phyloP scores from a whole-genome alignment of 2,329 filamentous ascomycete genomes.

The Talaromyces sp. region DNA sequence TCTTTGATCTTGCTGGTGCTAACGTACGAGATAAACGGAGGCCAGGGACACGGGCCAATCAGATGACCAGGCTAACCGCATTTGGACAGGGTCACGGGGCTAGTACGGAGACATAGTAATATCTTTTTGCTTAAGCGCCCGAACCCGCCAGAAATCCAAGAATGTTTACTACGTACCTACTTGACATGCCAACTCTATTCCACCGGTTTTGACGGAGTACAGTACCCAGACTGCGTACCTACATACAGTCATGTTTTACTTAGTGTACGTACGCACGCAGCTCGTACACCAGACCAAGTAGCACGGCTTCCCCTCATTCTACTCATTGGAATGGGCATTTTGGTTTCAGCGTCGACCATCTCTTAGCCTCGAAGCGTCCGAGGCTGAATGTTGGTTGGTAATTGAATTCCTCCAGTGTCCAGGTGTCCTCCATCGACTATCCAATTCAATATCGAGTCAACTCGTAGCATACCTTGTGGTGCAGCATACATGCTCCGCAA shows the following conservation, averaged over 20 bases:
- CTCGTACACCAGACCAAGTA: background rate
- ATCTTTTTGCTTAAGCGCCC: constrained; percentile 14
- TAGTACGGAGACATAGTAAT: background rate
- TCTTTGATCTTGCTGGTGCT: background rate
- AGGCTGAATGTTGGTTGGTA: background rate
- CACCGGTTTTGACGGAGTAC: background rate
- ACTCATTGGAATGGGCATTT: background rate
- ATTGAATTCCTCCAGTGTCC: background rate
- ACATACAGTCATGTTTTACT: no score
- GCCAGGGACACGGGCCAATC: background rate
- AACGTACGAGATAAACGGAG: background rate
- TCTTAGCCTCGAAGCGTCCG: background rate
- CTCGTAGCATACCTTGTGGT: no score
- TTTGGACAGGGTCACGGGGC: background rate
- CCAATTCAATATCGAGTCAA: background rate
- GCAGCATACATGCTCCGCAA: background rate
- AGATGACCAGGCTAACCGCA: background rate
- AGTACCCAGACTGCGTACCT: no score
- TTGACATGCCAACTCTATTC: background rate
- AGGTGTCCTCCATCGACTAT: background rate
- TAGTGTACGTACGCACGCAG: no score
- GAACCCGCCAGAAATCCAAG: constrained; percentile 2
- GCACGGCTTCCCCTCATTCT: constrained; percentile 3
- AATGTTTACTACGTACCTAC: background rate
- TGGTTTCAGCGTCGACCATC: constrained; percentile 3